Conservation (phyloP, 108 stramenopile species). For the Nitzschia sp. region DNA sequence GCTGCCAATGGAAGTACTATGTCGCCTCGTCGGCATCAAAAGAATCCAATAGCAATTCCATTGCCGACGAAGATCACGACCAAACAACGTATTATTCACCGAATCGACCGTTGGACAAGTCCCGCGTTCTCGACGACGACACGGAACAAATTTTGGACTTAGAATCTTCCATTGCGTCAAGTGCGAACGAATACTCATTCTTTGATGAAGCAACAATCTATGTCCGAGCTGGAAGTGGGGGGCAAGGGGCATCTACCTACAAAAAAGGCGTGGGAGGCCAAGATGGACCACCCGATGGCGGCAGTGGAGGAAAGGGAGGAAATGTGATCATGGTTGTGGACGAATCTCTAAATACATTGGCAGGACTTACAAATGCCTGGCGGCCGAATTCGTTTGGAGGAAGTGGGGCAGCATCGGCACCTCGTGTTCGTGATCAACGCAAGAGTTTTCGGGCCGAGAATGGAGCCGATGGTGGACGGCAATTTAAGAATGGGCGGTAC, state of each 20-base stretch:
- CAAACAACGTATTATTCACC: conserved; percentile 12
- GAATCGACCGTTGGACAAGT: conserved; percentile 3
- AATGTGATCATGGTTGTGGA: conserved; percentile 81
- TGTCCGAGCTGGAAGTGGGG: conserved; percentile 84
- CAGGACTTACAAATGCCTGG: conserved; percentile 75
- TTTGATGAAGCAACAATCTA: conserved; percentile 86
- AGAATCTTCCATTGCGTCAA: background rate
- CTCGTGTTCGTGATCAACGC: conserved; percentile 26
- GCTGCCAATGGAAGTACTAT: too few species aligned
- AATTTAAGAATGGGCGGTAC: conserved; percentile 65
- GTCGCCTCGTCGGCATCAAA: too few species aligned
- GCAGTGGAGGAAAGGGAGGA: conserved; percentile 93
- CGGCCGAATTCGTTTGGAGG: conserved; percentile 85
- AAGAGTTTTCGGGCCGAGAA: conserved; percentile 79
- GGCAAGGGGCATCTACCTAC: conserved; percentile 84
- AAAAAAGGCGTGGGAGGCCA: conserved; percentile 69
- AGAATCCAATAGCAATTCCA: background rate
- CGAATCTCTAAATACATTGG: conserved; percentile 88
- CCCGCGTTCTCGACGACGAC: background rate
- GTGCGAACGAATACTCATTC: conserved; percentile 78
- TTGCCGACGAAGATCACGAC: background rate
- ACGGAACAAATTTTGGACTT: background rate
- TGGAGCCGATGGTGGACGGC: conserved; percentile 84
- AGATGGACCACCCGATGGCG: conserved; percentile 91
- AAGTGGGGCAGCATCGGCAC: conserved; percentile 63